These are phyloP conservation scores for Didymella lethalis DNA, from an alignment of 2,329 filamentous ascomycete species.

Conservation along the genomic window DNA sequence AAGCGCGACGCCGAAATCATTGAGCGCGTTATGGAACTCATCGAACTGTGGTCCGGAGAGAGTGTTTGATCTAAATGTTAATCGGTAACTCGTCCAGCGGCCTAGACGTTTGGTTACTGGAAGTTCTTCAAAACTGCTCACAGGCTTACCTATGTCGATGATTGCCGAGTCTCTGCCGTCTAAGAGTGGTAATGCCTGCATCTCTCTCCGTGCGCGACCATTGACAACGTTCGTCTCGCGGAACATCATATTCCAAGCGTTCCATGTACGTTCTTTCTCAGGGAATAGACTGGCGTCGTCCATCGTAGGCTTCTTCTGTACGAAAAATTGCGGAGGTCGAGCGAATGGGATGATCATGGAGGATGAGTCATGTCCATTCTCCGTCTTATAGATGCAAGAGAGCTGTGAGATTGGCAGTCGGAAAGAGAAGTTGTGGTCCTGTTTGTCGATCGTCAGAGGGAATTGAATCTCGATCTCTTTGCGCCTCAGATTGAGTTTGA, in stretches of 20 bases:
- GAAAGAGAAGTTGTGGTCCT: constrained; percentile 50
- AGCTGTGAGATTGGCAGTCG: constrained; percentile 57
- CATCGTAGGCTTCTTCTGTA: constrained; percentile 34
- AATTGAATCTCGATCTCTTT: constrained; percentile 59
- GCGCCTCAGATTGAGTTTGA: constrained; percentile 55
- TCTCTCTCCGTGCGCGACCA: constrained; percentile 35
- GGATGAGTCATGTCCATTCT: constrained; percentile 12
- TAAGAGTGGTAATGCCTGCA: constrained; percentile 36
- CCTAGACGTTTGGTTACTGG: constrained; percentile 47
- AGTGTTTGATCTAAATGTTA: constrained; percentile 56
- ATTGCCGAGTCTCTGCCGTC: constrained; percentile 57
- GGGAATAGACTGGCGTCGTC: constrained; percentile 28
- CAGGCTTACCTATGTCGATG: constrained; percentile 65
- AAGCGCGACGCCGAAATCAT: constrained; percentile 75
- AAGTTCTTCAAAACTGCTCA: not conserved
- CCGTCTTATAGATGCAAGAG: constrained; percentile 47
- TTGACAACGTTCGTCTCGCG: constrained; percentile 70
- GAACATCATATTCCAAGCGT: constrained; percentile 65
- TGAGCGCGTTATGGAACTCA: constrained; percentile 63
- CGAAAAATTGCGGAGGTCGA: constrained; percentile 55
- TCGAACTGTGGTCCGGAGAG: constrained; percentile 49
- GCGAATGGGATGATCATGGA: constrained; percentile 48
- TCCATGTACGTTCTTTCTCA: constrained; percentile 57
- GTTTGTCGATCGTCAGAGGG: constrained; percentile 36
- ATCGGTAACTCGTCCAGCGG: constrained; percentile 68